Base-by-base conservation (phyloP, 2,329 filamentous ascomycete genomes). In the Xylariaceae sp. region DNA sequence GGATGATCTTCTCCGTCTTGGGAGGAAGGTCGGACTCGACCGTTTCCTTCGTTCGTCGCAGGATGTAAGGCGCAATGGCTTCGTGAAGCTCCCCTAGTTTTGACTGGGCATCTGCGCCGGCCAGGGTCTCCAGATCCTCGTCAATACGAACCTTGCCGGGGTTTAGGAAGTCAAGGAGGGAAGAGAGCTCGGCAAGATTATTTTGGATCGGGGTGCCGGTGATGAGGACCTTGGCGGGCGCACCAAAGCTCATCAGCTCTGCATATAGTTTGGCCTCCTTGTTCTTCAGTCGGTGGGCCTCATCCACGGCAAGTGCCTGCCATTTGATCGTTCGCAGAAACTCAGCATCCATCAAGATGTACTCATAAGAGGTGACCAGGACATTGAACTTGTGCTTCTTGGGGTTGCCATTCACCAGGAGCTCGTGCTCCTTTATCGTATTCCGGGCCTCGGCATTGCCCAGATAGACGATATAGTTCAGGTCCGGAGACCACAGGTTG, bases 1-100 rank as follows among this genome's bases (percentile, higher is more conserved):
- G 88, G 59, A 98, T 94, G 50, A 98, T 98, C 69, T 97, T 98
- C 62, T 98, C 92, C 0, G 88, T 95, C 69, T 98, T 98, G 1
- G 90, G 88, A 9, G 92, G 92, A 17, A 98, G 70, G 52, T 98
- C 92, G 15, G 89, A 94, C 61, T 97, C 92, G 6, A 98, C 94
- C 40, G 92, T 96, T 59, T 95, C 87, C 64, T 98, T 98, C 13
- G 92, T 97, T 36, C 92, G 84, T 27, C 92, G 87, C 36, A 98
- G 73, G 70, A 98, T 97, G 59, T 86, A 97, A 2, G 92, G 92
- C 14, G 90, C 84, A 52, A 98, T 94, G 16, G 86, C 79, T 36
- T 79, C 78, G 42, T 92, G 94, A 28, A 98, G 75, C 41, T 88
- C 81, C 40, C 85, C 81, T 27, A 98, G 78, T 64, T 97, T 95